Evolutionary conservation across 169 alveolate species (phyloP).

Genomic region (Cryptosporidium canis): DNA sequence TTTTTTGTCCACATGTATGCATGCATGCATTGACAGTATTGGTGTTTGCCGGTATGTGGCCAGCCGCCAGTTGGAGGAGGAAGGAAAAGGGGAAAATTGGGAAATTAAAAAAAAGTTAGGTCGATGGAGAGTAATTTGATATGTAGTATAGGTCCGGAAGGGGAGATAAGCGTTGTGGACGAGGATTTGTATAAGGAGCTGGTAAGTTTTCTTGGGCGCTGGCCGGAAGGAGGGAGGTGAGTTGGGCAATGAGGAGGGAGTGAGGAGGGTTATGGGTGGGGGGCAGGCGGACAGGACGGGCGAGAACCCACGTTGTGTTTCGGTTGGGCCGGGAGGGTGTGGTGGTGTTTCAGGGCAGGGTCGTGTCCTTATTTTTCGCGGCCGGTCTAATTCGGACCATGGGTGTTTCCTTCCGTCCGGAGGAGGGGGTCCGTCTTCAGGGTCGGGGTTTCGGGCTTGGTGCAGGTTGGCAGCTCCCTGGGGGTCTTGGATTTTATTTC

Average conservation of each 20-base stretch:
- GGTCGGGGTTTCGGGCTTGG: too few relatives aligned
- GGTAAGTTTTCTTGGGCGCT: conserved; percentile 16
- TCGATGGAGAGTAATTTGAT: conserved; percentile 11
- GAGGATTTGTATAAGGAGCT: conserved; percentile 19
- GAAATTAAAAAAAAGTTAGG: background rate
- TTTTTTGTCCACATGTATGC: conserved; percentile 16
- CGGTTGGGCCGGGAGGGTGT: too few relatives aligned
- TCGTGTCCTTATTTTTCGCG: too few relatives aligned
- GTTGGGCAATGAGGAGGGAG: background rate
- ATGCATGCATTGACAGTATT: background rate
- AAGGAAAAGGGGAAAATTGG: background rate
- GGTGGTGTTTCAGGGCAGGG: too few relatives aligned
- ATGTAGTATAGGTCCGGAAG: conserved; percentile 37
- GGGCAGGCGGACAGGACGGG: too few relatives aligned
- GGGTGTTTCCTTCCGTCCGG: too few relatives aligned
- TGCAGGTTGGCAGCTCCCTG: too few relatives aligned
- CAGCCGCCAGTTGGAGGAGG: background rate
- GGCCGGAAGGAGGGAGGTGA: background rate
- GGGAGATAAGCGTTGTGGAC: conserved; percentile 6
- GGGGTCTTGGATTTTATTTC: too few relatives aligned
- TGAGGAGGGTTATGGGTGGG: background rate
- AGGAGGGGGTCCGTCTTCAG: too few relatives aligned
- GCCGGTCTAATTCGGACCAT: too few relatives aligned
- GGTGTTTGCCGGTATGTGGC: background rate
- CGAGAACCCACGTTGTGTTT: too few relatives aligned